Conservation (phyloP, 768 basidiomycete genomes). For the Suillus tomentosus region DNA sequence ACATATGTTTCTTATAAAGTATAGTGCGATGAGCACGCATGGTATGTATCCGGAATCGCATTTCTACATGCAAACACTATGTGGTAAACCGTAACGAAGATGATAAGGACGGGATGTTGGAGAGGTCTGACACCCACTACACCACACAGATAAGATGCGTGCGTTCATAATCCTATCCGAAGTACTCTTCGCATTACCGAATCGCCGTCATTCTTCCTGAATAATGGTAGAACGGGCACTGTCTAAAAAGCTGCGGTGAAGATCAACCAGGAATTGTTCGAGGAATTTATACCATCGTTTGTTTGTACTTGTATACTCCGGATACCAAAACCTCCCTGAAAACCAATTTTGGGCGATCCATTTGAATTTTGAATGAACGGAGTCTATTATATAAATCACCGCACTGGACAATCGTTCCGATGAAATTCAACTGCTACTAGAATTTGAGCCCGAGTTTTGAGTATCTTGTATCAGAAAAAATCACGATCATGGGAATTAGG, state of each 20-base stretch:
- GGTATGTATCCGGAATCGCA: not conserved
- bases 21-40: not conserved
- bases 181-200: slow-evolving; percentile 63
- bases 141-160: slow-evolving; percentile 47
- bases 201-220: slow-evolving; percentile 62
- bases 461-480: slow-evolving; percentile 16
- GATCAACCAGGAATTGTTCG: not conserved
- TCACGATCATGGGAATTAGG: slow-evolving; percentile 27
- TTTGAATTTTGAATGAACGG: too few species aligned
- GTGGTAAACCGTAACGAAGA: too few species aligned
- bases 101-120: slow-evolving; percentile 46
- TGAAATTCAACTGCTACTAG: not conserved
- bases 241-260: slow-evolving; percentile 66
- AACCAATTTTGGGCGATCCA: too few species aligned
- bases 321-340: not conserved
- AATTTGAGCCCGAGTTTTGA: not conserved
- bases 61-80: not conserved
- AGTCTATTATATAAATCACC: not conserved
- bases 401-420: not conserved
- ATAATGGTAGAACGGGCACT: slow-evolving; percentile 60
- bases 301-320: slow-evolving; percentile 32
- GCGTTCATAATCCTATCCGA: slow-evolving; percentile 63
- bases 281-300: slow-evolving; percentile 21
- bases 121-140: slow-evolving; percentile 66
- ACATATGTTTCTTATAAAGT: not conserved